Conservation (phyloP, 2,329 filamentous ascomycete genomes). For the Ceratocystis destructans region DNA sequence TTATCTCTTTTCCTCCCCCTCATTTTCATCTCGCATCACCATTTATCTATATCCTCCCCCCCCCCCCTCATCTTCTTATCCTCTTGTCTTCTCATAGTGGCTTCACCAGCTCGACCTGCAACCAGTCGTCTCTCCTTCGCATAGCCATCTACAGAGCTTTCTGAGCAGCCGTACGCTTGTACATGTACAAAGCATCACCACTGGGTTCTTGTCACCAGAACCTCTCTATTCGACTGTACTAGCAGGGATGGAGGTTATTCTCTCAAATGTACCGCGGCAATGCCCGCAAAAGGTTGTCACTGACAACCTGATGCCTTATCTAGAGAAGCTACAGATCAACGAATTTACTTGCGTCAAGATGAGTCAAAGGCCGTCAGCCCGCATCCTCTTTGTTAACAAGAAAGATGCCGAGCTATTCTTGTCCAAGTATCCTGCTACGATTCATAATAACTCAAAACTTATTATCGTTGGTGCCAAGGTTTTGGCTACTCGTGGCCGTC, state of each 20-base stretch:
- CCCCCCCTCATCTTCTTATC: background rate
- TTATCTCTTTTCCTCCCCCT: background rate
- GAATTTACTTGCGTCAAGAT: slow-evolving; percentile 34
- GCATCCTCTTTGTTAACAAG: slow-evolving; percentile 31
- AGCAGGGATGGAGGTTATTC: slow-evolving; percentile 34
- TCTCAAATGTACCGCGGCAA: slow-evolving; percentile 31
- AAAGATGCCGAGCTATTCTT: slow-evolving; percentile 34
- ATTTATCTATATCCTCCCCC: background rate
- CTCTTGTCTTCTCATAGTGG: background rate
- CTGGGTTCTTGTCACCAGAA: background rate
- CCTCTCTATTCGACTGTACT: background rate
- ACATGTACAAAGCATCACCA: no score
- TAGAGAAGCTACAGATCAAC: slow-evolving; percentile 30
- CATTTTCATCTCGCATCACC: background rate
- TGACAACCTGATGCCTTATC: slow-evolving; percentile 29
- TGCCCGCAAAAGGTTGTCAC: slow-evolving; percentile 29
- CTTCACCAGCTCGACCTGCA: background rate
- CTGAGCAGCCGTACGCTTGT: no score
- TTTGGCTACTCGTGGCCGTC: slow-evolving; percentile 27
- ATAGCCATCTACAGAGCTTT: background rate
- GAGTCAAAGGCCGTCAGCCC: slow-evolving; percentile 26
- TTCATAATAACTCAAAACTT: slow-evolving; percentile 24
- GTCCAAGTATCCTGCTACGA: slow-evolving; percentile 4
- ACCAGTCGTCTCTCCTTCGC: no score
- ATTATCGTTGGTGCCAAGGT: slow-evolving; percentile 25